A percentile compares a stretch with the other conserved stretches of the same genome.
Conservation (phyloP, 2,329 filamentous ascomycete species). For the Tolypocladium album region DNA sequence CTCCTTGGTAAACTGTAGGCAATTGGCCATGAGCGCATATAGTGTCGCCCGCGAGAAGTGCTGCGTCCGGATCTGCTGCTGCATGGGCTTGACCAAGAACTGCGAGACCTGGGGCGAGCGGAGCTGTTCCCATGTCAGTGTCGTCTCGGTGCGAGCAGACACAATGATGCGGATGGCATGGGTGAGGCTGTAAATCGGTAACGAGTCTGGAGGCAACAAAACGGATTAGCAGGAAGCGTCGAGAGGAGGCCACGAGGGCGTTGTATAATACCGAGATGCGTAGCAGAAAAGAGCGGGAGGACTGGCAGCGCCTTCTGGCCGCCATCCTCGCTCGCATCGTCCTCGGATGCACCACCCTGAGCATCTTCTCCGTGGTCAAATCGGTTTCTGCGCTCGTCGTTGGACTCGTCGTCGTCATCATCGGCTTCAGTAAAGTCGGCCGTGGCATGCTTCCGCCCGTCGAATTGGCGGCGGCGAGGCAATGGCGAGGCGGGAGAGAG, state of each 20-base stretch:
- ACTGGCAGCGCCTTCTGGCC: conserved; percentile 24
- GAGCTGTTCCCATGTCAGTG: conserved; percentile 87
- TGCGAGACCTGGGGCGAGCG: conserved; percentile 93
- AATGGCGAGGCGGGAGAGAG: conserved; percentile 20
- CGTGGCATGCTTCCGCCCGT: conserved; percentile 37
- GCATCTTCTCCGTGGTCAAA: conserved; percentile 31
- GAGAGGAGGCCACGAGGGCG: not conserved
- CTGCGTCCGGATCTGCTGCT: conserved; percentile 71
- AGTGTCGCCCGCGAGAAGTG: conserved; percentile 81
- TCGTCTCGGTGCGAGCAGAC: conserved; percentile 78
- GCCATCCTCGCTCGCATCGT: conserved; percentile 30
- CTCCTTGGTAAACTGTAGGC: conserved; percentile 86
- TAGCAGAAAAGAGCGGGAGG: conserved; percentile 71
- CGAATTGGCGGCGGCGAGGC: conserved; percentile 14
- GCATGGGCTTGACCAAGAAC: conserved; percentile 91
- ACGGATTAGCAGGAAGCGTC: conserved; percentile 1
- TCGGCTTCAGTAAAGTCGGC: conserved; percentile 57
- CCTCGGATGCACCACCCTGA: conserved; percentile 35
- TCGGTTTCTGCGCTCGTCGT: conserved; percentile 18
- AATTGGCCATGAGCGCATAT: conserved; percentile 88
- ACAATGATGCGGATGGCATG: conserved; percentile 83
- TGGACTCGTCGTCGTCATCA: conserved; percentile 38
- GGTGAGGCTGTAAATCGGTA: conserved; percentile 84
- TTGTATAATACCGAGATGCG: conserved; percentile 53
- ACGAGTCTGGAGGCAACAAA: conserved; percentile 47